These are phyloP conservation scores for Colletotrichum noveboracense DNA, from an alignment of 2,329 filamentous ascomycete genomes.

Conservation along the genomic window DNA sequence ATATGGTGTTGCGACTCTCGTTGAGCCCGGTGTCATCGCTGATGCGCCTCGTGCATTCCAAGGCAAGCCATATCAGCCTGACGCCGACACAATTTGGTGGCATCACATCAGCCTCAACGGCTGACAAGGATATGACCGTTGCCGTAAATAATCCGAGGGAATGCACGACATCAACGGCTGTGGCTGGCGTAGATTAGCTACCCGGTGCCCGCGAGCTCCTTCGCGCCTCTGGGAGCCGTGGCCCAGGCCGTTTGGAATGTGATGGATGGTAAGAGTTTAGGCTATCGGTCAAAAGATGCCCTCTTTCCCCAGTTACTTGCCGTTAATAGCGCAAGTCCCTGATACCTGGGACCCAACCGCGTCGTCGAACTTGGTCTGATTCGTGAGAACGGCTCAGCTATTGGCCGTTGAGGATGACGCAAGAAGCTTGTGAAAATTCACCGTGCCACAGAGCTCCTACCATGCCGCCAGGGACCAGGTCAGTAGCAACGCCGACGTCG, in stretches of 20 bases:
- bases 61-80: background rate
- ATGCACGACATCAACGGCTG: background rate
- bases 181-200: background rate
- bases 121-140: background rate
- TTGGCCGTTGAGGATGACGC: background rate
- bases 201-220: background rate
- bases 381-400: background rate
- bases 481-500: background rate
- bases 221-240: background rate
- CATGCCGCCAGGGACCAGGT: background rate
- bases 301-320: background rate
- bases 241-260: background rate
- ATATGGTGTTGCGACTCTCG: background rate
- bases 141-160: background rate
- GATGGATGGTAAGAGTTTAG: background rate
- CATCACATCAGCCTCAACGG: background rate
- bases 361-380: background rate
- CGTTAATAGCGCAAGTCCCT: background rate
- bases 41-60: background rate
- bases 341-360: background rate
- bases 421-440: background rate
- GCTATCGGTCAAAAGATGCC: background rate
- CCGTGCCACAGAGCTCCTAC: background rate
- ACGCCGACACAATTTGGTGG: background rate
- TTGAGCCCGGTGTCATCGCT: background rate